Conservation (phyloP, 73 alveolate species). For the Paramecium caudatum region DNA sequence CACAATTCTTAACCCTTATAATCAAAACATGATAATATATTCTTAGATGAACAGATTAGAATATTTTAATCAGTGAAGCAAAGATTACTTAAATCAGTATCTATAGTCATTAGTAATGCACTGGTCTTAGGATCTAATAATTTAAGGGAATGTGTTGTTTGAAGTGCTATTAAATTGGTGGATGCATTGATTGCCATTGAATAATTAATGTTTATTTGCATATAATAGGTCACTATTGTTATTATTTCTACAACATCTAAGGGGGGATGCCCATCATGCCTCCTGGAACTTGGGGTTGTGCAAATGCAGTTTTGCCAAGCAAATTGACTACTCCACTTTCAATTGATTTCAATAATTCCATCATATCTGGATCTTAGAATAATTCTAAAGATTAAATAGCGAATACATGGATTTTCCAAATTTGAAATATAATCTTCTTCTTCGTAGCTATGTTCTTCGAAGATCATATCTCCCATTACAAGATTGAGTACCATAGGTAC, state of each 20-base stretch:
- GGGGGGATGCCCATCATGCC: constrained; percentile 24
- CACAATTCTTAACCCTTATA: constrained; percentile 22
- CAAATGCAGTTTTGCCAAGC: constrained; percentile 68
- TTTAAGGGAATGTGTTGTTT: neutral
- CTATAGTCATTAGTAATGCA: neutral
- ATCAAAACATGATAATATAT: constrained; percentile 18
- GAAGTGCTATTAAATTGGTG: neutral
- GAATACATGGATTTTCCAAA: constrained; percentile 69
- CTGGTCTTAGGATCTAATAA: constrained; percentile 9
- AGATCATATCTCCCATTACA: constrained; percentile 73
- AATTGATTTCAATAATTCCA: constrained; percentile 73
- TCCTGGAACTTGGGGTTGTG: constrained; percentile 11
- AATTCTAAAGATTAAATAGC: constrained; percentile 18
- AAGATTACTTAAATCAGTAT: neutral
- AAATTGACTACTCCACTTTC: constrained; percentile 72
- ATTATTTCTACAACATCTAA: constrained; percentile 45
- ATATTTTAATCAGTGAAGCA: neutral
- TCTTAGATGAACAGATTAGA: neutral
- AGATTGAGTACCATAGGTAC: constrained; percentile 74
- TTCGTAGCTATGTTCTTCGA: constrained; percentile 75
- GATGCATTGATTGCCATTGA: constrained; percentile 46
- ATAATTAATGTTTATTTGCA: too few relatives aligned
- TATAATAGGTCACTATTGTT: constrained; percentile 34
- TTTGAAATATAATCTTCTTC: constrained; percentile 75
- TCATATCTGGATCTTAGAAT: constrained; percentile 70